phyloP scores from a whole-genome alignment of 768 basidiomycete species.

The Tylopilus vinaceipallidus region DNA sequence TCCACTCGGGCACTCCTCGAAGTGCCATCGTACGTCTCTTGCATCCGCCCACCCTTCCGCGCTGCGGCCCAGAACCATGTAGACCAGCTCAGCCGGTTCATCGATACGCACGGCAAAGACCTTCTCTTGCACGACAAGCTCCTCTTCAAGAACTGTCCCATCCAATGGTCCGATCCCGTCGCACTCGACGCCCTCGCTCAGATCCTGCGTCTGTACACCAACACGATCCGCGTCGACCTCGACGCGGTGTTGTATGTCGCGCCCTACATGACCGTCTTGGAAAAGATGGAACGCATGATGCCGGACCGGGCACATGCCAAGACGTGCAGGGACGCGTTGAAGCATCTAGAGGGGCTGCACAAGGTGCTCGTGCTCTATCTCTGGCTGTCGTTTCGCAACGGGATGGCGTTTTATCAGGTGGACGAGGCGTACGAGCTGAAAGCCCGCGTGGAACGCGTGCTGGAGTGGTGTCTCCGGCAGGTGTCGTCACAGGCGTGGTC shows the following conservation, averaged over 20 bases:
- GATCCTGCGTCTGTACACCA: slow-evolving; percentile 36
- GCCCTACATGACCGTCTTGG: slow-evolving; percentile 21
- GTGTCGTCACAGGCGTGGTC: slow-evolving; percentile 21
- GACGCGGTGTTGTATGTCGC: slow-evolving; percentile 19
- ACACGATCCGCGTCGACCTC: slow-evolving; percentile 22
- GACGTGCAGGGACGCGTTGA: slow-evolving; percentile 18
- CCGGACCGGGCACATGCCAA: not conserved
- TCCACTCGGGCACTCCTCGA: slow-evolving; percentile 44
- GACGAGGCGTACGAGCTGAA: slow-evolving; percentile 53
- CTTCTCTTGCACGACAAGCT: slow-evolving; percentile 45
- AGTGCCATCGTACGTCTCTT: slow-evolving; percentile 49
- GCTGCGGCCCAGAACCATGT: slow-evolving; percentile 30
- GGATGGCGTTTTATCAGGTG: slow-evolving; percentile 63
- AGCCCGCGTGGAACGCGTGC: slow-evolving; percentile 56
- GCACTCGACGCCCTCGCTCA: slow-evolving; percentile 17
- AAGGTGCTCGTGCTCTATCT: slow-evolving; percentile 74
- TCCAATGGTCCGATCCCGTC: slow-evolving; percentile 23
- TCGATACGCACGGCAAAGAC: slow-evolving; percentile 41
- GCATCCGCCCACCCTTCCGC: slow-evolving; percentile 43
- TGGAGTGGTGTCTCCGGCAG: slow-evolving; percentile 60
- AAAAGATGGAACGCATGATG: slow-evolving; percentile 26
- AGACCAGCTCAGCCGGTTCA: slow-evolving; percentile 36
- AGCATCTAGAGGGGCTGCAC: slow-evolving; percentile 71
- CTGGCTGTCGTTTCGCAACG: slow-evolving; percentile 77
- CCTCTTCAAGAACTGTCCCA: slow-evolving; percentile 38